Evolutionary conservation across 2,329 filamentous ascomycete genomes (phyloP).

Genomic region (Sporothrix curviconia): DNA sequence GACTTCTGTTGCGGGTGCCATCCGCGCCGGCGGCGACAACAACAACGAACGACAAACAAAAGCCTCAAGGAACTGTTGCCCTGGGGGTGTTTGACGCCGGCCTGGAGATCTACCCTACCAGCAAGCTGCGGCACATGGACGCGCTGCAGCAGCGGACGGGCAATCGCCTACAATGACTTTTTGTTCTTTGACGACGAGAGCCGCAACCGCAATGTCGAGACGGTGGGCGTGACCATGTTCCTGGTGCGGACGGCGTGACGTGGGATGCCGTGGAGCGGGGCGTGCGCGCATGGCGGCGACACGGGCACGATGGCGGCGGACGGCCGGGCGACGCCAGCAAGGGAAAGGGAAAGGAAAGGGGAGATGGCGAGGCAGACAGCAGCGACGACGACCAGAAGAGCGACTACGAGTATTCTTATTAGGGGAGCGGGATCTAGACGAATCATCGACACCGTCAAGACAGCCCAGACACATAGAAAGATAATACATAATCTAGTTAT

Average conservation of each 20-base stretch:
- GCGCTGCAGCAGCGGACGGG: constrained; percentile 63
- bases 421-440: background rate
- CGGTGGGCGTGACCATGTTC: constrained; percentile 75
- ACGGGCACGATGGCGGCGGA: constrained; percentile 46
- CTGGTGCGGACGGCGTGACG: constrained; percentile 74
- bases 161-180: constrained; percentile 73
- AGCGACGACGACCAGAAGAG: no score
- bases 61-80: constrained; percentile 27
- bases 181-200: constrained; percentile 93
- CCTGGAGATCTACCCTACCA: constrained; percentile 65
- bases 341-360: background rate
- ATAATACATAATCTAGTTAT: background rate
- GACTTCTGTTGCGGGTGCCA: constrained; percentile 59
- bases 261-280: constrained; percentile 73
- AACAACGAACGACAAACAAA: background rate
- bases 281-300: constrained; percentile 67
- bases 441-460: background rate
- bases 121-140: constrained; percentile 81
- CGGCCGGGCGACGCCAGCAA: background rate
- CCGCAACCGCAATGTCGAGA: constrained; percentile 75
- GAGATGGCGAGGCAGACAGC: background rate
- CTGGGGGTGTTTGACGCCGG: constrained; percentile 55
- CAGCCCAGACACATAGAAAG: background rate
- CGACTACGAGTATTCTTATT: background rate
- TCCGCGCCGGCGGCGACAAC: no score